phyloP scores from a whole-genome alignment of 176 grass and related monocot species.

The Paspalum vaginatum region DNA sequence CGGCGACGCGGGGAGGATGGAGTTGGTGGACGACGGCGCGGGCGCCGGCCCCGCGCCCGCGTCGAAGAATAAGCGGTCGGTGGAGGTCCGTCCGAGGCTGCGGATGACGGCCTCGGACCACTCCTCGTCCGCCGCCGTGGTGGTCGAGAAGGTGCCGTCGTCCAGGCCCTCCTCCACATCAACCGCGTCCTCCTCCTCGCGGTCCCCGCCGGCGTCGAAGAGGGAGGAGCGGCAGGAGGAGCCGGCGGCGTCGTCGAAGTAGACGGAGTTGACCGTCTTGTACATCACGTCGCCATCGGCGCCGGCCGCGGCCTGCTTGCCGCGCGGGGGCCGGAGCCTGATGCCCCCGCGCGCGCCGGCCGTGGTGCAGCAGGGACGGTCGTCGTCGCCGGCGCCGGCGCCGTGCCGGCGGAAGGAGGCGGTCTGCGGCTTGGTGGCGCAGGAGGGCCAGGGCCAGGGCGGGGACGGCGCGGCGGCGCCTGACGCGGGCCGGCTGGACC shows the following conservation, averaged over 20 bases:
- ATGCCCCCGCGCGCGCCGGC: neutral
- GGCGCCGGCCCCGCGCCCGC: slow-evolving; percentile 38
- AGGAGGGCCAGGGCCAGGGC: slow-evolving; percentile 63
- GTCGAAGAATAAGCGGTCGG: slow-evolving; percentile 71
- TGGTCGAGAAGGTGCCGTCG: slow-evolving; percentile 24
- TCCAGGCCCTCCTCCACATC: slow-evolving; percentile 9
- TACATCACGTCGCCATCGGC: slow-evolving; percentile 21
- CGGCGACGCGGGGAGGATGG: slow-evolving; percentile 54
- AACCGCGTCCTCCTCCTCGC: neutral
- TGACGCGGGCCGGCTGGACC: slow-evolving; percentile 27
- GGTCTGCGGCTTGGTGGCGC: slow-evolving; percentile 58
- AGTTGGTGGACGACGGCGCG: slow-evolving; percentile 64
- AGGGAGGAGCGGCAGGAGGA: neutral
- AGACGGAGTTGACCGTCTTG: slow-evolving; percentile 61
- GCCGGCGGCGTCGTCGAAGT: slow-evolving; percentile 39
- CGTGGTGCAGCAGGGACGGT: slow-evolving; percentile 17
- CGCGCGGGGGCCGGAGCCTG: neutral
- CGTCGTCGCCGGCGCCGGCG: neutral
- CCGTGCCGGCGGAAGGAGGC: slow-evolving; percentile 59
- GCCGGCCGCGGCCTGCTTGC: neutral
- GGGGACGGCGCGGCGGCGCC: neutral
- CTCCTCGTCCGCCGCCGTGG: slow-evolving; percentile 37
- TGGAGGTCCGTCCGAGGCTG: slow-evolving; percentile 44
- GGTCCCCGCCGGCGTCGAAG: neutral
- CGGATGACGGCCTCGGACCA: slow-evolving; percentile 53